Base-by-base conservation (phyloP, 2,329 filamentous ascomycete genomes). In the Phoma sp. region DNA sequence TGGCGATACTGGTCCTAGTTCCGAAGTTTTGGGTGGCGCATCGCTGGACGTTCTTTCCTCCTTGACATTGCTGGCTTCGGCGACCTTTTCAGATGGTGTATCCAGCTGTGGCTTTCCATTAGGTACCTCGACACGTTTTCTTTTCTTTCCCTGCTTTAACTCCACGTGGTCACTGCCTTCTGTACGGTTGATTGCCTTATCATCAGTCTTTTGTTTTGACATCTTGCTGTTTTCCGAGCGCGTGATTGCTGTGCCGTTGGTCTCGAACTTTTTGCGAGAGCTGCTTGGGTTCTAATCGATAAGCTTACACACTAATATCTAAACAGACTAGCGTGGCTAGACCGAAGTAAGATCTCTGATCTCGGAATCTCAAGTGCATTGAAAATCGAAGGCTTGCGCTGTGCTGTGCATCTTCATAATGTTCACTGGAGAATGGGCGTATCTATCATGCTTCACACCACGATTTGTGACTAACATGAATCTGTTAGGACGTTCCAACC, bases 71-170 rank as follows among this genome's bases (percentile, higher is more conserved):
- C 17, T 25, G 17, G 17, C 27, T 33, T 40, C 31, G 3, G 27
- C 22, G 2, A 22, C 33, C 9, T 17, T 37, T 33, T 13, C 52
- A 41, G 32, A 35, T 35, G 32, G 29, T 10, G 29, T 12, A 31
- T 31, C 15, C 12, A 10, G 15, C 32, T 35, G 32, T 17, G 32
- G 9, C n/a, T 33, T 33, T 13, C 51, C 46, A 31, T 50, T 50
- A 25, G 51, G 44, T 29, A 51, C 57, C 9, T 57, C 59, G 17
- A 66, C 57, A 51, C 68, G 67, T 54, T 74, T 75, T 32, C 72
- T 68, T 55, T 75, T 75, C 39, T 70, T 74, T 32, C 69, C 62
- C 48, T 65, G 65, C 13, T 59, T 67, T 8, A 60, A 15, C 13
- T 62, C 60, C 13, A 29, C 24, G 2, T 53, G 25, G 4, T 21